Base-by-base conservation (phyloP, 2,329 filamentous ascomycete species). In the Aspergillus phoenicis region DNA sequence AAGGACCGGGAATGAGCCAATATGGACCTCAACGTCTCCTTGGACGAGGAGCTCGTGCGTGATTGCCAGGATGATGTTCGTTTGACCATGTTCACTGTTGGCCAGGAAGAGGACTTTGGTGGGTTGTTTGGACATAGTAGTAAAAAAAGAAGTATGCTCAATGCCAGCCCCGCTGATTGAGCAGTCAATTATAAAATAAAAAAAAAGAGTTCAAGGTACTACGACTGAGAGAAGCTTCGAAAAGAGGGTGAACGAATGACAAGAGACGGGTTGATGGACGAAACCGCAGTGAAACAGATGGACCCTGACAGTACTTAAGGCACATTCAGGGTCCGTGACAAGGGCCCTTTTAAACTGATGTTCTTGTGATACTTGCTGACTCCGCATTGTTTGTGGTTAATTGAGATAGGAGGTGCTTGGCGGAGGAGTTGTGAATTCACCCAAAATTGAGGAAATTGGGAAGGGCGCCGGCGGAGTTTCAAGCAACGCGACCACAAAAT, bases 21-120 rank as follows among this genome's bases (percentile, higher is more conserved):
- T 72, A 59, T 83, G 81, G 6, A 83, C 67, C 36, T 80, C 73
- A 28, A 78, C 71, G 13, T 76, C 60, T 2, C 73, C 71, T 5
- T 73, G 68, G 4, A 70, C 66, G 1, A 80, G 63, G 0, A 83
- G 70, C 28, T 80, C 80, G 38, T 79, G 72, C 4, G 72, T 72
- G 0, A 78, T 75, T 6, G 81, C 81, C 6, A 84, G 62, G 38
- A 81, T 73, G 24, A 83, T 77, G 64, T 82, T 83, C 17, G 78
- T 77, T 59, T 82, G 78, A 4, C 82, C 81, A 60, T 76, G 75
- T 59, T 83, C 81, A 54, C 74, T 72, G 64, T 79, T 82, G 3
- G 80, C 79, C 43, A 83, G 64, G 45, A 83, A 76, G 1, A 83
- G 68, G 8, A 81, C 71, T 4, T 57, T 64, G 36, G 58, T 66